phyloP scores from a whole-genome alignment of 805 yeast species.

The Myxozyma neotropica region DNA sequence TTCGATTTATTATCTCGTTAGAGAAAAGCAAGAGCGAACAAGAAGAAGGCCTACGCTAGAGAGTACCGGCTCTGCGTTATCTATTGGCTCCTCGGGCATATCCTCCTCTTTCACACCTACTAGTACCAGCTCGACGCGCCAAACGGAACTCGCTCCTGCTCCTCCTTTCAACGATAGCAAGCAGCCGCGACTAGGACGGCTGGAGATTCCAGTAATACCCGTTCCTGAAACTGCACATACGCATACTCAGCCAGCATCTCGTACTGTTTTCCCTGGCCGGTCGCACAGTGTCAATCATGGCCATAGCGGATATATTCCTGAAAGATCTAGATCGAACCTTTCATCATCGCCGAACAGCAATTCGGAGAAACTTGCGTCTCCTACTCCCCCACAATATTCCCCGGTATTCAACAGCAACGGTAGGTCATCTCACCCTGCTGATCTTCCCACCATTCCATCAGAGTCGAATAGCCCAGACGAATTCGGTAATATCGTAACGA shows the following conservation, averaged over 20 bases:
- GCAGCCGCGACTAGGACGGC: neutral
- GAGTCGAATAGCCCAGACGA: constrained; percentile 13
- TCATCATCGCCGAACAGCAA: constrained; percentile 18
- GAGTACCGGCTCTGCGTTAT: constrained; percentile 5
- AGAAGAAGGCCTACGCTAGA: constrained; percentile 30
- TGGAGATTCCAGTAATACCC: constrained; percentile 32
- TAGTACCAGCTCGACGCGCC: neutral
- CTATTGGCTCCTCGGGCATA: neutral
- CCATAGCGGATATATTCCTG: constrained; percentile 23
- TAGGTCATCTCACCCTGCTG: constrained; percentile 1
- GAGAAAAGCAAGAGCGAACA: constrained; percentile 50
- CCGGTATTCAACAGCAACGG: neutral
- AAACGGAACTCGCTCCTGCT: constrained; percentile 2
- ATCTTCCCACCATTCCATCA: constrained; percentile 23
- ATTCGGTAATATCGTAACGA: neutral
- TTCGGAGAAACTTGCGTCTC: neutral
- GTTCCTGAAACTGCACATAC: constrained; percentile 34
- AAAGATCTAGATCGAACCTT: constrained; percentile 20
- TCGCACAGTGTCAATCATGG: constrained; percentile 30
- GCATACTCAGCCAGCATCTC: constrained; percentile 23
- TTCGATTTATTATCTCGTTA: constrained; percentile 82
- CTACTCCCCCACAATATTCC: neutral
- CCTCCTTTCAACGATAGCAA: neutral
- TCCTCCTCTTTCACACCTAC: neutral
- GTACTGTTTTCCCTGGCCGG: constrained; percentile 29